Base-by-base conservation (phyloP, 1,139 yeast genomes). In the Scheffersomyces stambukii region DNA sequence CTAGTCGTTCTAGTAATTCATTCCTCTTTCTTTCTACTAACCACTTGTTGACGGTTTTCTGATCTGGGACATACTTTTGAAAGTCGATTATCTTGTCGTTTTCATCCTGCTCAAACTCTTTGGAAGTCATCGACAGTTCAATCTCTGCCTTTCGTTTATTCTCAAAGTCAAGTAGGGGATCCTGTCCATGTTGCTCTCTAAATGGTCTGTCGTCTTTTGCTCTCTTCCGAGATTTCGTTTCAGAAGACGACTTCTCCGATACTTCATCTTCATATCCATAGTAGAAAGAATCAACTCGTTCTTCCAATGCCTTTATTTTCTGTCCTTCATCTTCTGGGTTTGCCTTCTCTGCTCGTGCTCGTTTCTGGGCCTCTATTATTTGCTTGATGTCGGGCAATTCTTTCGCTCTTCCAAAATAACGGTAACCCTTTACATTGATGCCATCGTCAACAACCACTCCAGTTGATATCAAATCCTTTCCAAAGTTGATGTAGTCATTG, bases 341-440 rank as follows among this genome's bases (percentile, higher is more conserved):
- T 15, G 23, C 29, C 37, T 19, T 32, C 30, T 32, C 33, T 18
- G 30, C 23, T 23, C 23, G 8, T n/a, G n/a, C n/a, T n/a, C n/a
- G n/a, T n/a, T 57, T 52, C 24, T 56, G 56, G 24, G 57, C 51
- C 34, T 67, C 60, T 17, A 80, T 43, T 19, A 77, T 41, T 37
- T 72, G 70, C 37, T 74, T 70, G 4, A 81, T 89, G 41, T 85
- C 95, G 0, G 89, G 84, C 9, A 88, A 56, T 26, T 85, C 93
- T 31, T 75, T 68, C 0, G 96, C 95, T 27, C 95, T 57, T 0
- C 96, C 96, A 56, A 77, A 88, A 52, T 84, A 88, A 39, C 83
- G 57, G 44, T 76, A 77, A 1, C 88, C 84, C 28, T 75, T 60
- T 10, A 63, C 49, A 10, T 42, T 41, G 8, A 44, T 34, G 5